Conservation (phyloP, 768 basidiomycete genomes). For the Russula emetica region DNA sequence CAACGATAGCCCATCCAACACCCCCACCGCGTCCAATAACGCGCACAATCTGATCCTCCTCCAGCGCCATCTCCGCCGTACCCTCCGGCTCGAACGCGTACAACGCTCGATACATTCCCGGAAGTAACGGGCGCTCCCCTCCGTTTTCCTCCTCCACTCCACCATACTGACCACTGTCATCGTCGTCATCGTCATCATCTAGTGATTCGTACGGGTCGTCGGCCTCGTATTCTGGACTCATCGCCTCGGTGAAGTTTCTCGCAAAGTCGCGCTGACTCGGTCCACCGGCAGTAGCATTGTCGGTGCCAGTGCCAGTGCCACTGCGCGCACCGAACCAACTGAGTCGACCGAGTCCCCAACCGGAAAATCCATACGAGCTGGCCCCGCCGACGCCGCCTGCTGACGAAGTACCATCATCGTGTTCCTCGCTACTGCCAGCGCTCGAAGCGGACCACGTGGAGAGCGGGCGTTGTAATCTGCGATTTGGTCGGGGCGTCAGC, state of each 20-base stretch:
- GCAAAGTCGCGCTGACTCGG: conserved; percentile 46
- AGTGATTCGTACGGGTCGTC: conserved; percentile 27
- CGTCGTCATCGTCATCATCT: conserved; percentile 30
- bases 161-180: conserved; percentile 30
- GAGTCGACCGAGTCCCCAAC: conserved; percentile 44
- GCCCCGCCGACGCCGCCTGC: conserved; percentile 26
- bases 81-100: conserved; percentile 79
- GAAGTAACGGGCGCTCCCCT: conserved; percentile 43
- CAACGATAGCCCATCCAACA: conserved; percentile 75
- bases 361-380: conserved; percentile 34
- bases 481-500: conserved; percentile 40
- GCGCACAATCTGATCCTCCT: conserved; percentile 69
- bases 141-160: conserved; percentile 31
- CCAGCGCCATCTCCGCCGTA: conserved; percentile 75
- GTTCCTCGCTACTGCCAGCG: conserved; percentile 24
- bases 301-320: conserved; percentile 3
- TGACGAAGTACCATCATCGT: conserved; percentile 27
- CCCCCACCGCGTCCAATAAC: conserved; percentile 75
- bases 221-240: conserved; percentile 33
- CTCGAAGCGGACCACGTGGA: conserved; percentile 30
- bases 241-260: conserved; percentile 42
- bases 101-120: conserved; percentile 72
- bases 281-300: conserved; percentile 6
- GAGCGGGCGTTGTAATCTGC: conserved; percentile 33
- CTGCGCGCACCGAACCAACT: conserved; percentile 38